Evolutionary conservation across 2,329 filamentous ascomycete species (phyloP).

Genomic region (Madurella mycetomatis): DNA sequence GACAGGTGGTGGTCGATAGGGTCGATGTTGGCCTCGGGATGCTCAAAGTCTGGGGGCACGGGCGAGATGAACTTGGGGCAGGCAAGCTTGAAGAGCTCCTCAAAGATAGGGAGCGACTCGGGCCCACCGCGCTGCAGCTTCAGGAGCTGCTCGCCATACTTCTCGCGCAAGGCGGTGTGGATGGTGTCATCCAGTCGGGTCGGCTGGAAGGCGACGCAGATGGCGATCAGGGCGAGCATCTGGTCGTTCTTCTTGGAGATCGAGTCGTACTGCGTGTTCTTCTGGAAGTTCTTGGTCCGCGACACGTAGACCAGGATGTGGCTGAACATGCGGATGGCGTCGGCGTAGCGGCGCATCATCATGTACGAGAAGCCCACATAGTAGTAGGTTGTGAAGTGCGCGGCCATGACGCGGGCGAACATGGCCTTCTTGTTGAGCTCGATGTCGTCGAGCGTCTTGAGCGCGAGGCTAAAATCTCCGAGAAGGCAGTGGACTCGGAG

Average conservation of each 20-base stretch:
- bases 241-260: slow-evolving; percentile 99
- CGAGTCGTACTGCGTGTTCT: slow-evolving; percentile 95
- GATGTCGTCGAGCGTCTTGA: slow-evolving; percentile 98
- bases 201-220: slow-evolving; percentile 97
- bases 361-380: slow-evolving; percentile 99
- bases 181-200: slow-evolving; percentile 98
- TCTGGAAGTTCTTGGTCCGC: slow-evolving; percentile 99
- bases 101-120: slow-evolving; percentile 91
- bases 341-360: slow-evolving; percentile 99
- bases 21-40: slow-evolving; percentile 92
- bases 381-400: slow-evolving; percentile 99
- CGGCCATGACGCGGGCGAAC: slow-evolving; percentile 99
- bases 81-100: slow-evolving; percentile 95
- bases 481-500: slow-evolving; percentile 93
- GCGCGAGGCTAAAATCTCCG: slow-evolving; percentile 93
- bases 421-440: slow-evolving; percentile 99
- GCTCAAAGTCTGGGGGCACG: slow-evolving; percentile 94
- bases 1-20: slow-evolving; percentile 94
- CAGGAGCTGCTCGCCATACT: slow-evolving; percentile 97
- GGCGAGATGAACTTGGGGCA: slow-evolving; percentile 99
- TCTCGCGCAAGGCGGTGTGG: slow-evolving; percentile 94
- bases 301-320: slow-evolving; percentile 99
- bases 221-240: slow-evolving; percentile 98
- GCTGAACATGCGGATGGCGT: slow-evolving; percentile 99
- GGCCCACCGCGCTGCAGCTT: slow-evolving; percentile 95